Evolutionary conservation across 2,329 filamentous ascomycete species (phyloP).

Genomic region (Claviceps monticola): DNA sequence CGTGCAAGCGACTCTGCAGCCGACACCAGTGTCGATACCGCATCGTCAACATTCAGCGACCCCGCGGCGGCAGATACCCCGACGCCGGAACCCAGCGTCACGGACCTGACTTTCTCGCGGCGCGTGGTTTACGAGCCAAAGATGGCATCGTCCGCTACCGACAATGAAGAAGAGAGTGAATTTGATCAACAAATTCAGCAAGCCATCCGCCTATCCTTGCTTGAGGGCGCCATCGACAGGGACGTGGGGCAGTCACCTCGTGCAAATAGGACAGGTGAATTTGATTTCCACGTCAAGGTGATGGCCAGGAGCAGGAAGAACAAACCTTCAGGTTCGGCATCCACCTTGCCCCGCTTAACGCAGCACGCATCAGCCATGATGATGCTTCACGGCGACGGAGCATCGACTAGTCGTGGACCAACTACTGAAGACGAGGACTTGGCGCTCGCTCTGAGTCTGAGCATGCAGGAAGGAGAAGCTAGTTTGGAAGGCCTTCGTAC

Average conservation of each 20-base stretch:
- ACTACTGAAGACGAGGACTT: constrained; percentile 38
- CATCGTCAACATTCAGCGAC: constrained; percentile 28
- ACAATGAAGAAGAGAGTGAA: constrained; percentile 24
- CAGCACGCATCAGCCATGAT: constrained; percentile 21
- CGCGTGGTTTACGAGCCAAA: constrained; percentile 7
- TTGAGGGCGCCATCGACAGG: constrained; percentile 38
- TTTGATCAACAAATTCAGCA: constrained; percentile 49
- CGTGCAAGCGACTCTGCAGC: constrained; percentile 38
- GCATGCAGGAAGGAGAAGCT: constrained; percentile 38
- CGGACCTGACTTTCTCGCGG: constrained; percentile 22
- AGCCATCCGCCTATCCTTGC: constrained; percentile 46
- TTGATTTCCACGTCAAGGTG: constrained; percentile 38
- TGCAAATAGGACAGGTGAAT: constrained; percentile 32
- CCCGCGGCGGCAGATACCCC: constrained; percentile 31
- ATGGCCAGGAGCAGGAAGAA: constrained; percentile 27
- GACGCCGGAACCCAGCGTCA: constrained; percentile 41
- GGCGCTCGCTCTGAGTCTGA: constrained; percentile 45
- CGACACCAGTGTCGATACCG: constrained; percentile 30
- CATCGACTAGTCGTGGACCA: background rate
- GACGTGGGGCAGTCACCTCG: constrained; percentile 31
- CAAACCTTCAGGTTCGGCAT: constrained; percentile 20
- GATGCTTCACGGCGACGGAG: constrained; percentile 5
- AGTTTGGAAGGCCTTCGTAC: constrained; percentile 1
- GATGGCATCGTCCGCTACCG: background rate
- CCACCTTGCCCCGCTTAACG: constrained; percentile 20